Conservation (phyloP, 129 eudicot species). For the Arctium minus region DNA sequence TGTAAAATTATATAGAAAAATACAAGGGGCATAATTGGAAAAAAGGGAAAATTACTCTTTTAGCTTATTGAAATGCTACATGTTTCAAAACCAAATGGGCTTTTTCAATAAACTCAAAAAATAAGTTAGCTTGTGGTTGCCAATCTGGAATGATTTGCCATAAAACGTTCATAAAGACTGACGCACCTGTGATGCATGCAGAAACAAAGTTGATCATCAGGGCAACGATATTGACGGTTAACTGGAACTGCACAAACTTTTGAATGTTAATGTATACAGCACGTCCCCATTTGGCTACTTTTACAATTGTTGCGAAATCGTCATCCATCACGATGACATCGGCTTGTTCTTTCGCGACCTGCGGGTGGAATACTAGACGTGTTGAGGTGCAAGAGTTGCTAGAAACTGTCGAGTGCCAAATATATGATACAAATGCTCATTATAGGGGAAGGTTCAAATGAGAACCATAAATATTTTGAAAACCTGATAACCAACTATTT, state of each 20-base stretch:
- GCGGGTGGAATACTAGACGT: not conserved
- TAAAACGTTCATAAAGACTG: not conserved
- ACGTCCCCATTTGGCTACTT: constrained; percentile 91
- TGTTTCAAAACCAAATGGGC: not conserved
- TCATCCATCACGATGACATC: constrained; percentile 92
- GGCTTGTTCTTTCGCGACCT: constrained; percentile 93
- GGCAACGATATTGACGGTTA: constrained; percentile 83
- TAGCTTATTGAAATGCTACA: not conserved
- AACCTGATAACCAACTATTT: not conserved
- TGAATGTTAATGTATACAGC: constrained; percentile 86
- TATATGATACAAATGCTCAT: not conserved
- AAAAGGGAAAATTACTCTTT: not conserved
- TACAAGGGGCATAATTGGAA: not conserved
- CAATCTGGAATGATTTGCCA: no score
- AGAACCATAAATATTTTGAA: no score
- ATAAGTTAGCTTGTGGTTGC: not conserved
- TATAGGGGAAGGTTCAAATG: not conserved
- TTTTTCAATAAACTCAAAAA: not conserved
- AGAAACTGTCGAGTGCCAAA: not conserved
- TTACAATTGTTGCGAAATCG: constrained; percentile 81
- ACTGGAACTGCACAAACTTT: constrained; percentile 91
- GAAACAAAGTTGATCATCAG: constrained; percentile 91
- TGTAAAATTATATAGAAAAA: not conserved
- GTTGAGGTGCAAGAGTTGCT: not conserved
- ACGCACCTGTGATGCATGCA: constrained; percentile 75